Percentiles rank a stretch among this genome's conserved stretches.
Evolutionary conservation across 78 protist species (phyloP).

Genomic region (Monosiga brevicollis): DNA sequence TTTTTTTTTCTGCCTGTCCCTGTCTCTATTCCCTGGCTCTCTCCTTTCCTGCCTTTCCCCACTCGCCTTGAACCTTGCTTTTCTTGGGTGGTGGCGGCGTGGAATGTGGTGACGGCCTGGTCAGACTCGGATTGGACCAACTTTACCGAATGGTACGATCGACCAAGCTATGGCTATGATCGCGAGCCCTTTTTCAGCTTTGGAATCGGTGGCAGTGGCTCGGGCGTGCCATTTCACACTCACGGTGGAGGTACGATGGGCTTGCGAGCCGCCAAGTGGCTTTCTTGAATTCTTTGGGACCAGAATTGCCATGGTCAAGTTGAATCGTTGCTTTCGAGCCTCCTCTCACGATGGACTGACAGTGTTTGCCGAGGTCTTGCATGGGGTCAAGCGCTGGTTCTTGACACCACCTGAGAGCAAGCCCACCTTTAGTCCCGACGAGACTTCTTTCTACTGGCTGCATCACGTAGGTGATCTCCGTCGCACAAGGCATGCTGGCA

Average conservation of each 20-base stretch:
- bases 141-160: not conserved
- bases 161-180: not conserved
- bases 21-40: not conserved
- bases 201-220: slow-evolving; percentile 11
- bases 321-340: too few relatives aligned
- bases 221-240: slow-evolving; percentile 32
- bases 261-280: too few relatives aligned
- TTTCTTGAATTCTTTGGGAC: too few relatives aligned
- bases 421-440: slow-evolving; percentile 11
- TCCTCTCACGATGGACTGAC: too few relatives aligned
- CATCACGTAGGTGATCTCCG: too few relatives aligned
- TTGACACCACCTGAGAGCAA: not conserved
- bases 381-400: slow-evolving; percentile 22
- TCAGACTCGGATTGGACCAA: not conserved
- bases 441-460: slow-evolving; percentile 4
- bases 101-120: not conserved
- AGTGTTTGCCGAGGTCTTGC: slow-evolving; percentile 14
- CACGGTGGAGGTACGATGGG: slow-evolving; percentile 16
- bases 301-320: too few relatives aligned
- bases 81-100: not conserved
- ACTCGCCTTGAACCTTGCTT: not conserved
- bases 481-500: too few relatives aligned
- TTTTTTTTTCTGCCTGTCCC: not conserved
- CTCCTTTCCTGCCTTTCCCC: not conserved
- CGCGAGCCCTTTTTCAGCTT: not conserved